Percentiles rank a stretch among this genome's conserved stretches.
phyloP scores from a whole-genome alignment of 2,329 filamentous ascomycete genomes.

The Amesomyces nigricolor region DNA sequence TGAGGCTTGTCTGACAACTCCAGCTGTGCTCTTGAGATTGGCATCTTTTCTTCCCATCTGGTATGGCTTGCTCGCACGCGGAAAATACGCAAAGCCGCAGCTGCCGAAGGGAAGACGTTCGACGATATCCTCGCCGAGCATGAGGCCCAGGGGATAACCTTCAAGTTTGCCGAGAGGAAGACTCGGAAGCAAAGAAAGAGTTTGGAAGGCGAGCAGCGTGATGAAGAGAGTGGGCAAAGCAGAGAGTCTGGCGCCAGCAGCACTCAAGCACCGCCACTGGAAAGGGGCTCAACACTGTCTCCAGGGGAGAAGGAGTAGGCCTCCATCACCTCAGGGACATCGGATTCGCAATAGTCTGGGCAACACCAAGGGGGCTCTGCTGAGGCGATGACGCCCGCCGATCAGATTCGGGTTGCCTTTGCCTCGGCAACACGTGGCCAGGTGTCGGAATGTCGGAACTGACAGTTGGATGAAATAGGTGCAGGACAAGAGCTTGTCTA shows the following conservation, averaged over 20 bases:
- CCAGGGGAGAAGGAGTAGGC: neutral
- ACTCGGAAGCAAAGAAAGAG: slow-evolving; percentile 2
- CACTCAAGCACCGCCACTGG: neutral
- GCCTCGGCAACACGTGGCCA: no score
- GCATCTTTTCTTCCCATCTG: slow-evolving; percentile 54
- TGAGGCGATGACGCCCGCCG: no score
- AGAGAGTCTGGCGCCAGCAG: neutral
- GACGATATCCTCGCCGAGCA: slow-evolving; percentile 45
- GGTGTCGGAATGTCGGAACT: no score
- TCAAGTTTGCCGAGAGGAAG: slow-evolving; percentile 35
- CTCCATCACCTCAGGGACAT: neutral
- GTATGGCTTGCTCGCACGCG: slow-evolving; percentile 54
- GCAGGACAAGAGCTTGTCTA: no score
- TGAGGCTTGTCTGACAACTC: neutral
- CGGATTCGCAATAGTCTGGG: neutral
- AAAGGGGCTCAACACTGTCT: neutral
- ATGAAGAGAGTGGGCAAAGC: neutral
- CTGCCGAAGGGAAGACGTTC: slow-evolving; percentile 46
- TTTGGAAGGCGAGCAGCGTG: neutral
- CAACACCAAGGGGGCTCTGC: no score
- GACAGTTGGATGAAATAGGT: no score
- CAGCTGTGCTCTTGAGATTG: slow-evolving; percentile 52
- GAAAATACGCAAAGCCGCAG: slow-evolving; percentile 46
- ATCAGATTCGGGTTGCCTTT: no score
- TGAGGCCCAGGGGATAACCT: slow-evolving; percentile 29